phyloP scores from a whole-genome alignment of 2,329 filamentous ascomycete species.

The Paraphoma chrysanthemicola region DNA sequence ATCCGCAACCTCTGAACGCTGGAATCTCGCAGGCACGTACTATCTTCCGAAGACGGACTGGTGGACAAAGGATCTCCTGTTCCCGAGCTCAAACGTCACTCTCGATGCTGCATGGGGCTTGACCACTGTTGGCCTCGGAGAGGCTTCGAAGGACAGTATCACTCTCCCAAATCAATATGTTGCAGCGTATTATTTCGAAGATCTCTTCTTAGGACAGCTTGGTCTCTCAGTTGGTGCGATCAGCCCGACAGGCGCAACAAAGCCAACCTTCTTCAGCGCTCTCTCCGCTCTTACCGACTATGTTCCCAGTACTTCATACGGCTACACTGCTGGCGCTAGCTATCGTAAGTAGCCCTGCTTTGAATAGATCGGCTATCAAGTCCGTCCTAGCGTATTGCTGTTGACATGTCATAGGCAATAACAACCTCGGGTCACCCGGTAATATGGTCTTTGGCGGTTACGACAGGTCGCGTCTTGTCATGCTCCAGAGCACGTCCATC shows the following conservation, averaged over 20 bases:
- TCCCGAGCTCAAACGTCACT: constrained; percentile 9
- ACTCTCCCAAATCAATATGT: constrained; percentile 26
- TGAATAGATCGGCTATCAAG: not conserved
- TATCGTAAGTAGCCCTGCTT: constrained; percentile 38
- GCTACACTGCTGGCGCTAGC: constrained; percentile 43
- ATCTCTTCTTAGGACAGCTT: constrained; percentile 43
- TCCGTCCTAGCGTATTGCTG: not conserved
- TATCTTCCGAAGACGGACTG: constrained; percentile 24
- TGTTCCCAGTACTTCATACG: constrained; percentile 39
- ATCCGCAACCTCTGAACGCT: constrained; percentile 13
- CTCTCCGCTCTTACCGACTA: constrained; percentile 8
- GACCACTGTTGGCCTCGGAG: constrained; percentile 38
- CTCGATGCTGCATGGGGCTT: constrained; percentile 21
- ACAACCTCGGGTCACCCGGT: constrained; percentile 29
- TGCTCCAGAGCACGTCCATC: constrained; percentile 22
- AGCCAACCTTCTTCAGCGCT: constrained; percentile 29
- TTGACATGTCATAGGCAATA: constrained; percentile 35
- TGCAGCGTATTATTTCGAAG: constrained; percentile 16
- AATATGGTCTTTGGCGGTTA: constrained; percentile 52
- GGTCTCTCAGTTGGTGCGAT: constrained; percentile 28
- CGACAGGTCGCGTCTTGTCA: constrained; percentile 41
- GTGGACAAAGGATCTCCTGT: constrained; percentile 14
- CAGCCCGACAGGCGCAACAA: constrained; percentile 10
- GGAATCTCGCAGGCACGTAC: constrained; percentile 21
- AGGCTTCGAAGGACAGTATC: constrained; percentile 16